A percentile compares a stretch with the other conserved stretches of the same genome.
Evolutionary conservation across 2,329 filamentous ascomycete genomes (phyloP).

Genomic region (Diplodia corticola): DNA sequence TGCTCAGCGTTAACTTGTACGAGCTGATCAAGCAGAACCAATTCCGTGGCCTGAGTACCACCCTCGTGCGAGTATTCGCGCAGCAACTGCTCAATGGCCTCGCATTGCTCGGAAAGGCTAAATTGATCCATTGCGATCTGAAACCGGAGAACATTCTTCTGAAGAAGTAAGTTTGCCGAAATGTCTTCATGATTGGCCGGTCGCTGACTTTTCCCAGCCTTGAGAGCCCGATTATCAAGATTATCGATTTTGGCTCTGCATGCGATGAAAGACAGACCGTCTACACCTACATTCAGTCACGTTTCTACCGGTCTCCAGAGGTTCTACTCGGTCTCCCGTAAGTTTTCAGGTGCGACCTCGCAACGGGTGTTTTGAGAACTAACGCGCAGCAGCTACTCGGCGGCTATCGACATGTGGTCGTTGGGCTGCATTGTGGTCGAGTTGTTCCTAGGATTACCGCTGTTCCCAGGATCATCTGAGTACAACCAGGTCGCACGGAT

Average conservation of each 20-base stretch:
- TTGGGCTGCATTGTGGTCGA: constrained; percentile 97
- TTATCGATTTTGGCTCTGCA: constrained; percentile 98
- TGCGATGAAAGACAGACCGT: constrained; percentile 98
- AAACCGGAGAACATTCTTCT: constrained; percentile 97
- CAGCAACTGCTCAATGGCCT: constrained; percentile 94
- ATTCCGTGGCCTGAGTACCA: constrained; percentile 95
- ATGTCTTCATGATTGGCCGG: constrained; percentile 1
- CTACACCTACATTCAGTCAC: constrained; percentile 98
- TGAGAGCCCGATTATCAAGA: constrained; percentile 98
- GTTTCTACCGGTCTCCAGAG: constrained; percentile 96
- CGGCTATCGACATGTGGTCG: constrained; percentile 99
- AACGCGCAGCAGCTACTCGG: constrained; percentile 68
- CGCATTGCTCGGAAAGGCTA: constrained; percentile 90
- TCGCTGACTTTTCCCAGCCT: constrained; percentile 53
- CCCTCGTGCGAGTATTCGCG: constrained; percentile 93
- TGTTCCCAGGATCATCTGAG: constrained; percentile 96
- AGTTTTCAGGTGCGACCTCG: constrained; percentile 28
- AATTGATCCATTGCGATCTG: constrained; percentile 94
- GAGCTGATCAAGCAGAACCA: constrained; percentile 99
- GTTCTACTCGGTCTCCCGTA: constrained; percentile 86
- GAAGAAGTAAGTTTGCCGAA: constrained; percentile 68
- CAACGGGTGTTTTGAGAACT: constrained; percentile 1
- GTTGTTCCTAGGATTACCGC: constrained; percentile 86
- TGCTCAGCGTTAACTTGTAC: constrained; percentile 95
- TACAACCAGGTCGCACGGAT: constrained; percentile 98